Conservation (phyloP, 352 stramenopile species). For the Globisporangium megalacanthum region DNA sequence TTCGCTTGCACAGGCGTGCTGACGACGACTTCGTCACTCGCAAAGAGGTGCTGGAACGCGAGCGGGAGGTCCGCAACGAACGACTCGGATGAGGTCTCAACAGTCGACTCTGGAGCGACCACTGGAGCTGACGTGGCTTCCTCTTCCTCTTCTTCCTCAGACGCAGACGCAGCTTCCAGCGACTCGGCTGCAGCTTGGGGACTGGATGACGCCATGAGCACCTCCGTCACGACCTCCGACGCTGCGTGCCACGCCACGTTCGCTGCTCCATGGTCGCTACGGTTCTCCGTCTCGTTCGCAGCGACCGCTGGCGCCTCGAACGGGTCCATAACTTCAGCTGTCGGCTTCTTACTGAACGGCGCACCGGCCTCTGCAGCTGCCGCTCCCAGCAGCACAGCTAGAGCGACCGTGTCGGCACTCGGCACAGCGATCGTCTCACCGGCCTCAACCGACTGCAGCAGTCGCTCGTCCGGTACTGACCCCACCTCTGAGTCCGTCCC, state of each 20-base stretch:
- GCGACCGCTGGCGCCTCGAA: too few relatives aligned
- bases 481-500: neutral
- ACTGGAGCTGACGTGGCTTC: neutral
- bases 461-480: neutral
- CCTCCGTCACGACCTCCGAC: too few relatives aligned
- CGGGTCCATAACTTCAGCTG: neutral
- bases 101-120: neutral
- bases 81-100: neutral
- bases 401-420: neutral
- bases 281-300: too few relatives aligned
- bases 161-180: too few relatives aligned
- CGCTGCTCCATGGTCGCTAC: too few relatives aligned
- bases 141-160: neutral
- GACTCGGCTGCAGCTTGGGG: too few relatives aligned
- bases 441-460: neutral
- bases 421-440: neutral
- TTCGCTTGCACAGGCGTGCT: neutral
- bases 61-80: neutral
- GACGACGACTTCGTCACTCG: neutral
- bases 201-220: too few relatives aligned
- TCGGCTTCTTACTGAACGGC: neutral
- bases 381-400: neutral
- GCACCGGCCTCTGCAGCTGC: neutral
- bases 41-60: conserved; percentile 1
- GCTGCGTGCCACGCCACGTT: neutral